Percentiles rank a stretch among this genome's conserved stretches.
Conservation (phyloP, 1,139 yeast species). For the Nakaseomyces kungkrabaensis region DNA sequence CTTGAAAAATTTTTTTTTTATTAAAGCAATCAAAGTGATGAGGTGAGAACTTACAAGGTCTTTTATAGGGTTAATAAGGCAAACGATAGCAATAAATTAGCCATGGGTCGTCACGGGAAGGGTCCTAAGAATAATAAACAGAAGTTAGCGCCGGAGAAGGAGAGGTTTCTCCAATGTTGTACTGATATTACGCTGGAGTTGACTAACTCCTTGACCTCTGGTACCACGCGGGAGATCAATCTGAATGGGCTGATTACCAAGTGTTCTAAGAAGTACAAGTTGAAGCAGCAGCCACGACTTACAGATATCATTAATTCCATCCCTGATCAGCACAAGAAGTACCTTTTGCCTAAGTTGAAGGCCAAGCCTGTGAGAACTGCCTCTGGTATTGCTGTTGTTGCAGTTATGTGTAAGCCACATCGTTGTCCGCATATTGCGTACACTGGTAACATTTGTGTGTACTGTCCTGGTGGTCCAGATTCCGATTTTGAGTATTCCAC, state of each 20-base stretch:
- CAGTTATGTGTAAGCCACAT: conserved; percentile 98
- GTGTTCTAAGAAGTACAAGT: conserved; percentile 79
- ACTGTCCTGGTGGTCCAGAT: conserved; percentile 99
- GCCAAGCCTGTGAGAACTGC: conserved; percentile 99
- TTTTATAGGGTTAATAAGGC: too few relatives aligned
- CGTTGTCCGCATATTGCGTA: conserved; percentile 99
- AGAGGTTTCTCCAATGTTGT: conserved; percentile 84
- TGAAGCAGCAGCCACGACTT: conserved; percentile 85
- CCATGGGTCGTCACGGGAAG: conserved; percentile 30
- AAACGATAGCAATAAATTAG: too few relatives aligned
- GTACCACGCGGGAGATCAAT: conserved; percentile 67
- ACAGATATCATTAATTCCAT: conserved; percentile 92
- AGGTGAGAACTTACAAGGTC: too few relatives aligned
- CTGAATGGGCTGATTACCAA: conserved; percentile 82
- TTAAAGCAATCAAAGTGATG: too few relatives aligned
- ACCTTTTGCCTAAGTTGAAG: conserved; percentile 81
- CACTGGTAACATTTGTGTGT: conserved; percentile 96
- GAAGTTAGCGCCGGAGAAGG: conserved; percentile 76
- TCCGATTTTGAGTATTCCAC: conserved; percentile 96
- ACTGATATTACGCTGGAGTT: conserved; percentile 86
- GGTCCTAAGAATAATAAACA: conserved; percentile 38
- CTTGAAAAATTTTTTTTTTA: not conserved
- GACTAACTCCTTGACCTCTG: conserved; percentile 54
- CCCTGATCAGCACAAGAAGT: conserved; percentile 92
- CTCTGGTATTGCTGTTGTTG: conserved; percentile 96